phyloP scores from a whole-genome alignment of 1,284 basidiomycete genomes.

The Moesziomyces parantarcticus region DNA sequence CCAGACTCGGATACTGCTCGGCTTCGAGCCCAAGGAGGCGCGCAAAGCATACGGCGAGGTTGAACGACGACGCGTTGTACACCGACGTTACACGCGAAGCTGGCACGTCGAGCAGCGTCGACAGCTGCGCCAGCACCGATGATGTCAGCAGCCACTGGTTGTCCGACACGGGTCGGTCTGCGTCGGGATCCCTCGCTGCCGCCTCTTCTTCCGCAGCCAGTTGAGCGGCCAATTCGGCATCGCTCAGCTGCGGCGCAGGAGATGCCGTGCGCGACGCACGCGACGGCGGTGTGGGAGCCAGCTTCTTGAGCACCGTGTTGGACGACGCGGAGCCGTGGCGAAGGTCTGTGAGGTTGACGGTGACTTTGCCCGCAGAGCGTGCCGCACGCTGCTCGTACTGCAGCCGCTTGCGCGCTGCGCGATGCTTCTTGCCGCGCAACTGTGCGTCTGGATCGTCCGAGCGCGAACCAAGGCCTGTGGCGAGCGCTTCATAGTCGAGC shows the following conservation, averaged over 20 bases:
- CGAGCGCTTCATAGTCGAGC: slow-evolving; percentile 51
- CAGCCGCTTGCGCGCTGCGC: slow-evolving; percentile 34
- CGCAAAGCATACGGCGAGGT: slow-evolving; percentile 49
- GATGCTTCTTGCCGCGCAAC: slow-evolving; percentile 45
- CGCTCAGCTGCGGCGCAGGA: slow-evolving; percentile 27
- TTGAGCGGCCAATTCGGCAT: slow-evolving; percentile 54
- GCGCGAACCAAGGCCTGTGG: slow-evolving; percentile 10
- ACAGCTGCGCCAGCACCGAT: slow-evolving; percentile 61
- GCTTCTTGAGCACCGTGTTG: slow-evolving; percentile 16
- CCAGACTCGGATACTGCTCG: slow-evolving; percentile 33
- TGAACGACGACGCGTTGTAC: slow-evolving; percentile 57
- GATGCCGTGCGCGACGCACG: slow-evolving; percentile 8
- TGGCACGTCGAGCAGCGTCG: slow-evolving; percentile 53
- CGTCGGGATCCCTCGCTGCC: slow-evolving; percentile 31
- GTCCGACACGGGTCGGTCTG: slow-evolving; percentile 46
- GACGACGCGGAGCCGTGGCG: slow-evolving; percentile 43
- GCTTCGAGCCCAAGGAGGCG: slow-evolving; percentile 47
- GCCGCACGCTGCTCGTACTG: slow-evolving; percentile 32
- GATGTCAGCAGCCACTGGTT: slow-evolving; percentile 65
- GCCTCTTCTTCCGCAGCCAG: slow-evolving; percentile 55
- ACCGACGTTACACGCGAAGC: slow-evolving; percentile 38
- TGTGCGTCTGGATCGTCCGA: slow-evolving; percentile 3
- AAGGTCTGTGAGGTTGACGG: slow-evolving; percentile 58
- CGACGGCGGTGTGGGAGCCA: slow-evolving; percentile 2
- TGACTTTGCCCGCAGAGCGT: slow-evolving; percentile 15